Evolutionary conservation across 2,329 filamentous ascomycete species (phyloP).

Genomic region (Thelonectria blattea): DNA sequence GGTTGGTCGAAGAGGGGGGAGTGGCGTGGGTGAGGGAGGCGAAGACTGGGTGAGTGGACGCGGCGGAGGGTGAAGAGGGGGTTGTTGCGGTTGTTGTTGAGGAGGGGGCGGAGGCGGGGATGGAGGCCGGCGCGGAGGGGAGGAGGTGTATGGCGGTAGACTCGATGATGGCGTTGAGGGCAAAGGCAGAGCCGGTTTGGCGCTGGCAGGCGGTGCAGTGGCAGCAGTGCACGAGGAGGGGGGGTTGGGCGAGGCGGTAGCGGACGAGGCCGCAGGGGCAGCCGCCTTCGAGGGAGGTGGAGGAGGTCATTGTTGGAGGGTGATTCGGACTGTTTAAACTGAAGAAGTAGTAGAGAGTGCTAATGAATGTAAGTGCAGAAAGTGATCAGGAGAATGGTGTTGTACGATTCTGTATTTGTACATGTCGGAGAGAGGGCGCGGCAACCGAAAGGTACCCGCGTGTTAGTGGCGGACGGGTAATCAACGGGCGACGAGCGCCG

Average conservation of each 20-base stretch:
- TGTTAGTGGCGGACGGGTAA: slow-evolving; percentile 22
- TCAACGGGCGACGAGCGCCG: slow-evolving; percentile 26
- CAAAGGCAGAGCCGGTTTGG: slow-evolving; percentile 49
- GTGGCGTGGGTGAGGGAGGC: slow-evolving; percentile 29
- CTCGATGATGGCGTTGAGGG: slow-evolving; percentile 52
- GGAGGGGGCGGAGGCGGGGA: slow-evolving; percentile 27
- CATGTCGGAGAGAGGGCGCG: slow-evolving; percentile 16
- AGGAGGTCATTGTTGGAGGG: slow-evolving; percentile 31
- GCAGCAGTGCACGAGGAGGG: slow-evolving; percentile 53
- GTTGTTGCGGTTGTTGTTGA: too few relatives aligned
- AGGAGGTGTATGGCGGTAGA: slow-evolving; percentile 43
- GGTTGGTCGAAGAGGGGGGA: slow-evolving; percentile 7
- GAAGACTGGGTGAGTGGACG: slow-evolving; percentile 28
- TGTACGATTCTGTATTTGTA: not conserved
- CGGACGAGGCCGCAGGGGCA: slow-evolving; percentile 75
- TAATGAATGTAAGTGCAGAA: too few relatives aligned
- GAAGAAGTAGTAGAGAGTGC: too few relatives aligned
- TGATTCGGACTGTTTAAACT: not conserved
- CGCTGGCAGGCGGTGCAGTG: slow-evolving; percentile 55
- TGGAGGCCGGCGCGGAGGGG: slow-evolving; percentile 33
- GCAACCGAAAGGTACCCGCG: not conserved
- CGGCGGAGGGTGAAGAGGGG: slow-evolving; percentile 4
- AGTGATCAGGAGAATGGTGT: too few relatives aligned
- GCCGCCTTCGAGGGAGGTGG: slow-evolving; percentile 49
- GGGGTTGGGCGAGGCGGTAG: slow-evolving; percentile 66